Conservation (phyloP, 148 eudicot genomes). For the Silene latifolia region DNA sequence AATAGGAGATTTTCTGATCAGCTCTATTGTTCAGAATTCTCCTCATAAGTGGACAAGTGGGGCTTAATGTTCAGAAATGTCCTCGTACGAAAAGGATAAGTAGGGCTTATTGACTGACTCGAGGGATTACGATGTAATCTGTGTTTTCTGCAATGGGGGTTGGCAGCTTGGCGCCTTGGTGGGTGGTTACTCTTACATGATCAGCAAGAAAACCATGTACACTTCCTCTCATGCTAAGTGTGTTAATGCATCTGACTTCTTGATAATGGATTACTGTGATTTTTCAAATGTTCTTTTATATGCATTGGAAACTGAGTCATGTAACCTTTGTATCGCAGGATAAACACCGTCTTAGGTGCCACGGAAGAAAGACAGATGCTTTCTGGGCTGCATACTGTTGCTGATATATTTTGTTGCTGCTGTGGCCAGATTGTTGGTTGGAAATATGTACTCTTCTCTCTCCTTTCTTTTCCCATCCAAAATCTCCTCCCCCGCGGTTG, state of each 20-base stretch:
- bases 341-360: conserved; percentile 53
- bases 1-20: neutral
- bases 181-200: neutral
- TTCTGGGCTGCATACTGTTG: conserved; percentile 82
- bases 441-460: conserved; percentile 71
- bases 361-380: conserved; percentile 71
- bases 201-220: neutral
- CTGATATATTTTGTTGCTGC: conserved; percentile 80
- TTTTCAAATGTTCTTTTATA: neutral
- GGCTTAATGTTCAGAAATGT: too few species aligned
- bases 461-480: neutral
- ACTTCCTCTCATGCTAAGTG: neutral
- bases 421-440: conserved; percentile 89
- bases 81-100: too few species aligned
- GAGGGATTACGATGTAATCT: neutral
- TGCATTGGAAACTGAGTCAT: neutral
- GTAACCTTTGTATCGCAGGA: conserved; percentile 35
- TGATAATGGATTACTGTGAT: neutral
- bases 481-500: neutral
- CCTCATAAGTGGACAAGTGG: neutral
- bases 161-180: too few species aligned
- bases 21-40: neutral
- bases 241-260: neutral
- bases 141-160: neutral
- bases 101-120: too few species aligned